These are phyloP conservation scores for Cercophora scortea DNA, from an alignment of 495 filamentous ascomycete species.

Conservation along the genomic window DNA sequence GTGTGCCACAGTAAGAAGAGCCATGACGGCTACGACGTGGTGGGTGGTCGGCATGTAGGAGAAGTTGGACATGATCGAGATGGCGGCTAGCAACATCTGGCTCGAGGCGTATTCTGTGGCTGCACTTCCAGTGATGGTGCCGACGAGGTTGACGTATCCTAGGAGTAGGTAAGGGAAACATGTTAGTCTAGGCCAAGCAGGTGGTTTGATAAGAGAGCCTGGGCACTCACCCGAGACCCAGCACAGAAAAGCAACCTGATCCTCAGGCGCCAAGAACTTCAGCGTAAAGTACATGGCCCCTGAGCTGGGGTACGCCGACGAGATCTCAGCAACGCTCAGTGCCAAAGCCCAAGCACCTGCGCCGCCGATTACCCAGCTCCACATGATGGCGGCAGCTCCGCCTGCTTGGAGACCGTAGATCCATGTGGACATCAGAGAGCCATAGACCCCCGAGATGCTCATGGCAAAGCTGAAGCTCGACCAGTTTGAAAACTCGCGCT, in stretches of 20 bases:
- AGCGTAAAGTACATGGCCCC: conserved; percentile 47
- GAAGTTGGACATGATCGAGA: conserved; percentile 53
- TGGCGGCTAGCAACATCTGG: conserved; percentile 59
- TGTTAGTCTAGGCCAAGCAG: too few species aligned
- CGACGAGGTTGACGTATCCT: conserved; percentile 64
- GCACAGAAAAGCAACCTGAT: conserved; percentile 36
- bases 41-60: conserved; percentile 44
- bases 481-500: conserved; percentile 55
- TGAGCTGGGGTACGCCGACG: conserved; percentile 52
- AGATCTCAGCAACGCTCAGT: conserved; percentile 47
- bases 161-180: neutral
- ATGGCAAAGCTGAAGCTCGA: conserved; percentile 59
- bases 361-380: conserved; percentile 60
- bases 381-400: conserved; percentile 51
- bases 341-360: conserved; percentile 57
- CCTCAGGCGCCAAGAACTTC: conserved; percentile 32
- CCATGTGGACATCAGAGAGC: conserved; percentile 55
- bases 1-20: conserved; percentile 45
- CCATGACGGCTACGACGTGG: conserved; percentile 55
- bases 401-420: conserved; percentile 53
- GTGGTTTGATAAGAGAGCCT: too few species aligned
- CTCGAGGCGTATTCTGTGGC: conserved; percentile 60
- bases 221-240: conserved; percentile 33
- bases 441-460: conserved; percentile 52
- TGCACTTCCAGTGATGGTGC: conserved; percentile 57